Conservation (phyloP, 2,329 filamentous ascomycete species). For the Hypoxylon sp. region DNA sequence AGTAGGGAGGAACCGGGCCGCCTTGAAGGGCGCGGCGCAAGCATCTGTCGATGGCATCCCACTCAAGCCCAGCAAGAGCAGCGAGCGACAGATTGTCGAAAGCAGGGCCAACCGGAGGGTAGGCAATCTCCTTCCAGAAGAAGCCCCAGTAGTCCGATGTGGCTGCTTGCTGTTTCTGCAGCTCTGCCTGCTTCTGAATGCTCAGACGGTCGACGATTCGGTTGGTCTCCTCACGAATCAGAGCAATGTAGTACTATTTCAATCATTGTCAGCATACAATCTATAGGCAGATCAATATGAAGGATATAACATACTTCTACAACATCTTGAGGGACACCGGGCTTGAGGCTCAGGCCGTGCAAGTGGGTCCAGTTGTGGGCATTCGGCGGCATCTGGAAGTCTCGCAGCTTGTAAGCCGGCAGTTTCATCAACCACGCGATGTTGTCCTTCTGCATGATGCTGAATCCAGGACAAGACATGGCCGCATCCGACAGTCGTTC, state of each 20-base stretch:
- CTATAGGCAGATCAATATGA: conserved; percentile 5
- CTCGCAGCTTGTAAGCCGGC: conserved; percentile 53
- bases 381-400: conserved; percentile 64
- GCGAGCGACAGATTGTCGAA: conserved; percentile 67
- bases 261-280: conserved; percentile 38
- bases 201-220: conserved; percentile 58
- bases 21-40: conserved; percentile 55
- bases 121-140: conserved; percentile 65
- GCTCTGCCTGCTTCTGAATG: conserved; percentile 59
- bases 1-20: conserved; percentile 23
- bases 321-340: conserved; percentile 64
- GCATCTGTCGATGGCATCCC: conserved; percentile 64
- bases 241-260: conserved; percentile 68
- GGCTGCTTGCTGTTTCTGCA: conserved; percentile 54
- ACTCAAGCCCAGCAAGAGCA: conserved; percentile 63
- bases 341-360: conserved; percentile 67
- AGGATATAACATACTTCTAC: conserved; percentile 64
- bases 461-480: conserved; percentile 73
- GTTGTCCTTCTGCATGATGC: conserved; percentile 72
- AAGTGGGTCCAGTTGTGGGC: conserved; percentile 67
- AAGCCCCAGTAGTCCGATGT: conserved; percentile 67
- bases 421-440: conserved; percentile 63
- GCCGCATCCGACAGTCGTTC: conserved; percentile 67
- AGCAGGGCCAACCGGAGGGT: conserved; percentile 55
- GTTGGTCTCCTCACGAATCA: conserved; percentile 68